Conservation (phyloP, 495 filamentous ascomycete species). For the Aspergillus haitiensis region DNA sequence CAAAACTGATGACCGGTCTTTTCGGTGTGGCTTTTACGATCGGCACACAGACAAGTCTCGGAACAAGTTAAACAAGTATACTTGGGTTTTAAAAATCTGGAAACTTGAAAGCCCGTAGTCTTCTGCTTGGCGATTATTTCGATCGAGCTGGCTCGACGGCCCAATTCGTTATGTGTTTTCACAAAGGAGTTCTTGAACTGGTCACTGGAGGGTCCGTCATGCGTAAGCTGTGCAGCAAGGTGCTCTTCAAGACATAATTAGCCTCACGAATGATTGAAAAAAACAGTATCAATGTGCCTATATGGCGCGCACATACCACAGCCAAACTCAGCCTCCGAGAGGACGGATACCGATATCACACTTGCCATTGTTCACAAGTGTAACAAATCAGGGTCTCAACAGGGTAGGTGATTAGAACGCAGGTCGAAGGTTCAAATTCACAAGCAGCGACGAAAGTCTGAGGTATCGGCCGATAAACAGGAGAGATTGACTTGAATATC, state of each 20-base stretch:
- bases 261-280: neutral
- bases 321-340: conserved; percentile 48
- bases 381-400: neutral
- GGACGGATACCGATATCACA: conserved; percentile 35
- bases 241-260: conserved; percentile 39
- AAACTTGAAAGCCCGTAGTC: conserved; percentile 26
- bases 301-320: conserved; percentile 40
- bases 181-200: conserved; percentile 43
- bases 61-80: conserved; percentile 46
- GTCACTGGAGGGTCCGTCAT: conserved; percentile 33
- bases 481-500: conserved; percentile 11
- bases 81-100: conserved; percentile 39
- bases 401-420: neutral
- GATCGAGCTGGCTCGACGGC: conserved; percentile 26
- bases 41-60: conserved; percentile 34
- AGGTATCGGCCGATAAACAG: neutral
- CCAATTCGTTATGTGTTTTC: conserved; percentile 36
- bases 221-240: conserved; percentile 36
- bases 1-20: conserved; percentile 48
- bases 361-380: conserved; percentile 32
- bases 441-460: neutral
- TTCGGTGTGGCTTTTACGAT: conserved; percentile 41
- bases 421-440: neutral
- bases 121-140: conserved; percentile 28
- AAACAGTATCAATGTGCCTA: neutral